Percentiles rank a stretch among this genome's conserved stretches.
These are phyloP conservation scores for Cutaneotrichosporon spelunceum DNA, from an alignment of 1,284 basidiomycete genomes.

Conservation along the genomic window DNA sequence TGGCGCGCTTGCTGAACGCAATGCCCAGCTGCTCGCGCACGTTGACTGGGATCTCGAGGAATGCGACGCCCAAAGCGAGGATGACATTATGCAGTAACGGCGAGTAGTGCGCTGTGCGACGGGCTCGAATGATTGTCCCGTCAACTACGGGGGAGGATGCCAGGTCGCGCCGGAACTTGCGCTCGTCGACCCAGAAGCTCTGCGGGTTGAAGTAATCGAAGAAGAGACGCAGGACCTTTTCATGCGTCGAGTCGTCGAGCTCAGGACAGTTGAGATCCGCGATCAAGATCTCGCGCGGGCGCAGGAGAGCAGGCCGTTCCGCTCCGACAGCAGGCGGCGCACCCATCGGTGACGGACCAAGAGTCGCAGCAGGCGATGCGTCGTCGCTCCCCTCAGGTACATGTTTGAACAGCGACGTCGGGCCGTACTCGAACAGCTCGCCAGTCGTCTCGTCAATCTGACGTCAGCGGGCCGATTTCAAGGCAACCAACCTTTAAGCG, in stretches of 20 bases:
- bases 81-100: conserved; percentile 70
- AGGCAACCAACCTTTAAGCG: conserved; percentile 17
- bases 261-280: conserved; percentile 19
- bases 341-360: conserved; percentile 4
- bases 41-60: conserved; percentile 15
- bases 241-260: conserved; percentile 22
- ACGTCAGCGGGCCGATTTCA: not conserved
- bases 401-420: conserved; percentile 23
- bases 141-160: conserved; percentile 6
- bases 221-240: conserved; percentile 27
- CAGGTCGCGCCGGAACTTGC: conserved; percentile 24
- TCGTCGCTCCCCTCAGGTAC: conserved; percentile 6
- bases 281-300: conserved; percentile 1
- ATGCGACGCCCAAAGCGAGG: conserved; percentile 52
- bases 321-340: not conserved
- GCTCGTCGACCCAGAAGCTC: conserved; percentile 31
- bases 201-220: conserved; percentile 32
- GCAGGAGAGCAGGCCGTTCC: conserved; percentile 15
- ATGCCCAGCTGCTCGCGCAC: conserved; percentile 19
- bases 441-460: conserved; percentile 26
- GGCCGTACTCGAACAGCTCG: conserved; percentile 24
- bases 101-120: conserved; percentile 26
- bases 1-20: conserved; percentile 27
- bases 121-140: conserved; percentile 20
- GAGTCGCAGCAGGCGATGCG: conserved; percentile 1